These are phyloP conservation scores for Pythium grandisporangium DNA, from an alignment of 352 stramenopile genomes.

Conservation along the genomic window DNA sequence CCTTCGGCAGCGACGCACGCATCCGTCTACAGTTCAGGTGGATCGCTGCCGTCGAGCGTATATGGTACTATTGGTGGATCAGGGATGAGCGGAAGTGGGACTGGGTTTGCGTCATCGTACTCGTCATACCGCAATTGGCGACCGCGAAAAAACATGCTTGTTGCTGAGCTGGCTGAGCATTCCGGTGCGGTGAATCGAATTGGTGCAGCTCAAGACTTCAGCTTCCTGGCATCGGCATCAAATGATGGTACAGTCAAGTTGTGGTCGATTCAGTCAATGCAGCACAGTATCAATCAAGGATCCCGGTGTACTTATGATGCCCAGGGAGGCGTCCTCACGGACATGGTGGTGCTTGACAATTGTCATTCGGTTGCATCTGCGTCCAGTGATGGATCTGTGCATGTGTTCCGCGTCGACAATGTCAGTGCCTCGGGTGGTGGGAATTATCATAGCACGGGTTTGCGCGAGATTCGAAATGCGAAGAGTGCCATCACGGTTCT, in stretches of 20 bases:
- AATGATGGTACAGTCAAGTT: slow-evolving; percentile 95
- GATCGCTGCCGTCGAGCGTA: too few species aligned
- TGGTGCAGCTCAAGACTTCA: slow-evolving; percentile 91
- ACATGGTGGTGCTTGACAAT: slow-evolving; percentile 95
- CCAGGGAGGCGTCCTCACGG: slow-evolving; percentile 86
- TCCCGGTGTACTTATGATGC: slow-evolving; percentile 91
- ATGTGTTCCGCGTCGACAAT: slow-evolving; percentile 96
- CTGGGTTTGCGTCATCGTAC: slow-evolving; percentile 26
- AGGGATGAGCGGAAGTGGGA: slow-evolving; percentile 11
- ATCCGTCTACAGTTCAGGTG: too few species aligned
- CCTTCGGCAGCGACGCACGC: too few species aligned
- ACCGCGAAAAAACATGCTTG: slow-evolving; percentile 73
- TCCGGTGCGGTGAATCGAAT: slow-evolving; percentile 89
- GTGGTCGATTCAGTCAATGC: slow-evolving; percentile 90
- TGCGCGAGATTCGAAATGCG: slow-evolving; percentile 73
- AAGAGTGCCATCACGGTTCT: slow-evolving; percentile 92
- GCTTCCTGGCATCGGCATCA: slow-evolving; percentile 94
- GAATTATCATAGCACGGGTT: slow-evolving; percentile 60
- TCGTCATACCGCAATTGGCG: slow-evolving; percentile 72
- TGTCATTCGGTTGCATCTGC: slow-evolving; percentile 92
- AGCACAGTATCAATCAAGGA: slow-evolving; percentile 90
- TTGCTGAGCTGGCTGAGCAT: slow-evolving; percentile 89
- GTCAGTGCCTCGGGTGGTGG: slow-evolving; percentile 48
- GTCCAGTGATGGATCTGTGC: slow-evolving; percentile 85
- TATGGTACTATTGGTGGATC: too few species aligned